Evolutionary conservation across 2,329 filamentous ascomycete genomes (phyloP), one percentile per base, ranked within the genome.

Genomic region (Colletotrichum viniferum): DNA sequence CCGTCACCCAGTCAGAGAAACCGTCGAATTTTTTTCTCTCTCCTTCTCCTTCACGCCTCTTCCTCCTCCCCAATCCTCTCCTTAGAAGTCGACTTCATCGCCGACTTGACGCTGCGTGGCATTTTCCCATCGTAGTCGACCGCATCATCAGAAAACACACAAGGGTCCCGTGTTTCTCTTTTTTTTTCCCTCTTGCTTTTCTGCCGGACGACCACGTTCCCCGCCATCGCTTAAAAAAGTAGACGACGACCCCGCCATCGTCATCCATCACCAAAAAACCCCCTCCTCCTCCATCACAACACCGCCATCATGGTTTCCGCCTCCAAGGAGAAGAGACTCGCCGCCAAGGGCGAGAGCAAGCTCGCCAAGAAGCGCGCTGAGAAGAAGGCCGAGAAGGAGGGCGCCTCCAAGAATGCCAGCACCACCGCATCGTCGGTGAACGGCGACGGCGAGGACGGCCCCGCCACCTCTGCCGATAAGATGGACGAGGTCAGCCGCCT

Each of bases 401-500:
- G 89, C 77, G 89, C 89, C 73, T 92, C 91, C 74, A 93, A 93
- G 85, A 86, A 84, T 77, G 87, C 68, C 68, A 79, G 78, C 73
- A 78, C 77, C 52, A 85, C 89, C 80, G 90, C 92, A 65, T 92
- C 90, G 55, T 94, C 93, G 13, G 90, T 92, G 69, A 91, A 93
- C 81, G 94, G 93, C 81, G 94, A 96, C 79, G 43, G n/a, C n/a
- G 93, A 94, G 77, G 93, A 94, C 77, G 93, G 91, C 80, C 91
- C 93, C 78, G 94, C 93, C 76, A 95, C 93, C 79, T 89, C 92
- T 76, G 90, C 89, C 80, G 91, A 93, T 80, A 95, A 96, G 88
- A 87, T 93, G 85, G 92, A 94, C 79, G 94, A 94, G 83, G 93
- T 98, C 78, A 94, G 96, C 88, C 96, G 96, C 84, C 91, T 99